Evolutionary conservation across 2,329 filamentous ascomycete species (phyloP).

Genomic region (Fusarium nanum): DNA sequence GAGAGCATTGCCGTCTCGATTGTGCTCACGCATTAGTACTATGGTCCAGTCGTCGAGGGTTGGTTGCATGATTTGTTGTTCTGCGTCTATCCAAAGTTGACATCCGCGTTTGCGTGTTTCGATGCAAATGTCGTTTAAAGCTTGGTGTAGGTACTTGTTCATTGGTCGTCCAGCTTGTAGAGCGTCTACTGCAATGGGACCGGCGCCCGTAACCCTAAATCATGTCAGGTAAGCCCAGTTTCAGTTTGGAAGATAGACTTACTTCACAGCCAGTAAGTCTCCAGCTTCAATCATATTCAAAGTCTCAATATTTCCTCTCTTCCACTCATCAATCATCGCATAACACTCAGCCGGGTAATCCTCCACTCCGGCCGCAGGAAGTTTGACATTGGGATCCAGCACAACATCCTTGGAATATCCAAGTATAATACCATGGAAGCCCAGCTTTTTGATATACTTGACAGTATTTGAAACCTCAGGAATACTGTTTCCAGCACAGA

Average conservation of each 20-base stretch:
- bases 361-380: constrained; percentile 1
- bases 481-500: constrained; percentile 65
- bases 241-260: constrained; percentile 7
- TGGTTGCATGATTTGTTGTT: constrained; percentile 57
- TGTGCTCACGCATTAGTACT: constrained; percentile 53
- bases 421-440: constrained; percentile 64
- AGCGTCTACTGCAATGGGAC: constrained; percentile 52
- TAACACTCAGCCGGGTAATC: constrained; percentile 33
- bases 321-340: constrained; percentile 57
- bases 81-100: constrained; percentile 59
- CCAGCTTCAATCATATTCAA: constrained; percentile 61
- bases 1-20: constrained; percentile 49
- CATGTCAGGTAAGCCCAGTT: not conserved
- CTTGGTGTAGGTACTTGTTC: constrained; percentile 54
- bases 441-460: constrained; percentile 58
- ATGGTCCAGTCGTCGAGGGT: constrained; percentile 51
- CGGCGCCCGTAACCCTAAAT: constrained; percentile 56
- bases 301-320: constrained; percentile 63
- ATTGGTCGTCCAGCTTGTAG: constrained; percentile 51
- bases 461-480: constrained; percentile 60
- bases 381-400: constrained; percentile 45
- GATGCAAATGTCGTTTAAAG: constrained; percentile 54
- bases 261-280: constrained; percentile 71
- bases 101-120: constrained; percentile 52
- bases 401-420: constrained; percentile 64